These are phyloP conservation scores for Cordia subcordata DNA, from an alignment of 257 asterid genomes.

Conservation along the genomic window DNA sequence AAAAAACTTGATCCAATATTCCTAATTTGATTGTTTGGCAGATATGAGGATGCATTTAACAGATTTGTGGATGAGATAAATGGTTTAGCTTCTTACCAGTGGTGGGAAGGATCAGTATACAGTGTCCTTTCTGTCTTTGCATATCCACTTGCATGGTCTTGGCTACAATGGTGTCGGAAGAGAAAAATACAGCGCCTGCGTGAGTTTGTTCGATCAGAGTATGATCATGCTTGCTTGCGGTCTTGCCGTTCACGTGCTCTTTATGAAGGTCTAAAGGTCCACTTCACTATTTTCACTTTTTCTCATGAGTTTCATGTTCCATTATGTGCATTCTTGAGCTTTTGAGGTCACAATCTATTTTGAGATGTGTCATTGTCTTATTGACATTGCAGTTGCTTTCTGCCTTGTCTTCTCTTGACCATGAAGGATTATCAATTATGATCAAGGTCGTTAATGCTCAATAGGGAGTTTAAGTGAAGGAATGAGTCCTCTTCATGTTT, in stretches of 20 bases:
- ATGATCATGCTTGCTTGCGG: conserved; percentile 91
- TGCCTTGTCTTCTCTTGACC: too few species aligned
- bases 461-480: too few species aligned
- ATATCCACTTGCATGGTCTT: conserved; percentile 87
- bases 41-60: conserved; percentile 91
- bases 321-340: background rate
- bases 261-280: conserved; percentile 86
- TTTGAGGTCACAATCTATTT: conserved; percentile 3
- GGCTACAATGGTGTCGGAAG: conserved; percentile 82
- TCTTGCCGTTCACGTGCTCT: conserved; percentile 95
- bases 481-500: too few species aligned
- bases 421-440: too few species aligned
- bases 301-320: conserved; percentile 2
- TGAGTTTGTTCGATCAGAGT: conserved; percentile 89
- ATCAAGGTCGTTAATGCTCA: too few species aligned
- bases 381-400: background rate
- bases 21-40: conserved; percentile 27
- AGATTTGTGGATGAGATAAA: conserved; percentile 78
- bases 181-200: conserved; percentile 73
- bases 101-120: conserved; percentile 93
- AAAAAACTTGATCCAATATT: conserved; percentile 1
- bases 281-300: conserved; percentile 14
- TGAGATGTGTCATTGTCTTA: background rate
- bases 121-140: conserved; percentile 57
- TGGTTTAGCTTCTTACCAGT: conserved; percentile 72